phyloP scores from a whole-genome alignment of 2,329 filamentous ascomycete genomes.

The Phialemonium atrogriseum region DNA sequence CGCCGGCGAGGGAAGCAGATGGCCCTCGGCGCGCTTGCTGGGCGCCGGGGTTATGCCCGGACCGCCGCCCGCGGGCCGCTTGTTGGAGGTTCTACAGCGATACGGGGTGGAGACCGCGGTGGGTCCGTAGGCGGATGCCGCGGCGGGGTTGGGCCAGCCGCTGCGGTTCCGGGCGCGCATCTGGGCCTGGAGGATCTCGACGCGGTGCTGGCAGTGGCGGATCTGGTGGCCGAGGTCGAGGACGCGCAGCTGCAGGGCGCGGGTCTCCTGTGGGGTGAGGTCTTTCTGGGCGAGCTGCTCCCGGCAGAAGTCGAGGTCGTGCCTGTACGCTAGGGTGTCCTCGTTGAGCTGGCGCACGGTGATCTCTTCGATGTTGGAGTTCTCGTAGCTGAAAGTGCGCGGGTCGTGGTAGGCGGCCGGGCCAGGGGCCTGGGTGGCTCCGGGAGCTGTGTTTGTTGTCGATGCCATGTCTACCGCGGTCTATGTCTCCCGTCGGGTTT shows the following conservation, averaged over 20 bases:
- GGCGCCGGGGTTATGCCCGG: not conserved
- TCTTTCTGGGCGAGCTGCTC: slow-evolving; percentile 22
- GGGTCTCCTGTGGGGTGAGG: slow-evolving; percentile 30
- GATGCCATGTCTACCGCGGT: no score
- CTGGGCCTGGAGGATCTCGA: slow-evolving; percentile 25
- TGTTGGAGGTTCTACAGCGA: not conserved
- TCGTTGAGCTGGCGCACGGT: slow-evolving; percentile 28
- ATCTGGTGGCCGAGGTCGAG: slow-evolving; percentile 36
- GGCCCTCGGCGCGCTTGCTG: slow-evolving; percentile 6
- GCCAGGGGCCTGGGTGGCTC: no score
- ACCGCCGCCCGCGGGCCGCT: slow-evolving; percentile 1
- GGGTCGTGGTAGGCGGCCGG: no score
- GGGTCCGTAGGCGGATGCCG: not conserved
- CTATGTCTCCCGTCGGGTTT: no score
- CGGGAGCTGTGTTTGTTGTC: no score
- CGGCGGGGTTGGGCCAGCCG: not conserved
- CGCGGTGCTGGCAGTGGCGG: slow-evolving; percentile 30
- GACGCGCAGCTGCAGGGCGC: slow-evolving; percentile 31
- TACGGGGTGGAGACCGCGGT: not conserved
- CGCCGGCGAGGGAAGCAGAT: not conserved
- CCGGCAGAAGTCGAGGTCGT: slow-evolving; percentile 33
- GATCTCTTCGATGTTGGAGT: no score
- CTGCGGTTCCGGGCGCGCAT: slow-evolving; percentile 15
- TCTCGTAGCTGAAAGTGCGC: no score
- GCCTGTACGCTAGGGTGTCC: slow-evolving; percentile 31